Conservation (phyloP, 305 asterid genomes). For the Fraxinus floribunda region DNA sequence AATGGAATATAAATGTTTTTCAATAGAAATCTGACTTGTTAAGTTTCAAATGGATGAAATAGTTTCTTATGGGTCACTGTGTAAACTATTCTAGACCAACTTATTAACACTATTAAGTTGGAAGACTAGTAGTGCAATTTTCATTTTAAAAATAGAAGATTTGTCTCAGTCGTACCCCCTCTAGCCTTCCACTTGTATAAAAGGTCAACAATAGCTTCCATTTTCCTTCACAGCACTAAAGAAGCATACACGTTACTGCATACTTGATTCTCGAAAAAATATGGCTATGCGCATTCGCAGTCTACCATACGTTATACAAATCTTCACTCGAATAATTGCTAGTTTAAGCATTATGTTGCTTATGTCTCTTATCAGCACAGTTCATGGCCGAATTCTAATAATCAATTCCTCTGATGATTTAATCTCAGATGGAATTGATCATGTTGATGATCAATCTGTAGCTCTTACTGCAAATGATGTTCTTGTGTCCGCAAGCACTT, state of each 20-base stretch:
- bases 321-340: slow-evolving; percentile 26
- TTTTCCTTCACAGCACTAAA: not conserved
- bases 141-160: too few relatives aligned
- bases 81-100: not conserved
- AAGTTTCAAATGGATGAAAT: not conserved
- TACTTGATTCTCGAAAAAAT: not conserved
- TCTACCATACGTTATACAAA: not conserved
- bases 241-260: not conserved
- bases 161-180: not conserved
- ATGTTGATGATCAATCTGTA: not conserved
- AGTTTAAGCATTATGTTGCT: slow-evolving; percentile 3
- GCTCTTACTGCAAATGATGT: not conserved
- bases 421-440: slow-evolving; percentile 50
- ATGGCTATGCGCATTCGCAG: not conserved
- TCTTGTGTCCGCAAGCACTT: slow-evolving; percentile 14
- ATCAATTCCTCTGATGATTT: slow-evolving; percentile 35
- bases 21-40: not conserved
- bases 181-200: too few relatives aligned
- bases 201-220: not conserved
- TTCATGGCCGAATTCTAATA: slow-evolving; percentile 35
- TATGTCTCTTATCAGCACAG: slow-evolving; percentile 24
- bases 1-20: not conserved
- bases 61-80: not conserved
- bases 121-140: not conserved
- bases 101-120: not conserved